phyloP scores from a whole-genome alignment of 177 flowering plant genomes.

The Vitis hybrid region DNA sequence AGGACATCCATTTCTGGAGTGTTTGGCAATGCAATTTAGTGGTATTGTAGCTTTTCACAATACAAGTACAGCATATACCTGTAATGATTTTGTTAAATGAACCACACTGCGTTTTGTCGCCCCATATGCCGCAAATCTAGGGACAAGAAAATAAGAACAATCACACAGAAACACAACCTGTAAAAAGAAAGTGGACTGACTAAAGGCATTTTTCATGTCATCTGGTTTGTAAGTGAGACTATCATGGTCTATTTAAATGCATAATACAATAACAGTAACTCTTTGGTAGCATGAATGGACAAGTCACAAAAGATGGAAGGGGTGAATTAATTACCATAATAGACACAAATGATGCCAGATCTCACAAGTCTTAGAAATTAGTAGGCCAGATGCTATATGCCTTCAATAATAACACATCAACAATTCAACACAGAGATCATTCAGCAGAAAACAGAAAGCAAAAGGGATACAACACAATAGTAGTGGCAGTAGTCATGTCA shows the following conservation, averaged over 20 bases:
- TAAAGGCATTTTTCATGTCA: not conserved
- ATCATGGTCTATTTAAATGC: not conserved
- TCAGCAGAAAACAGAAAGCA: not conserved
- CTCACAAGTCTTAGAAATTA: not conserved
- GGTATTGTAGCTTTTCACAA: not conserved
- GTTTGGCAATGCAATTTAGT: not conserved
- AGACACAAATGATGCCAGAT: not conserved
- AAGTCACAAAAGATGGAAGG: not conserved
- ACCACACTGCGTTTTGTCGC: slow-evolving; percentile 97
- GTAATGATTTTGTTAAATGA: slow-evolving; percentile 92
- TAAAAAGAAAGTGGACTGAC: not conserved
- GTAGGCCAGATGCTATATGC: not conserved
- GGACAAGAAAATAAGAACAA: slow-evolving; percentile 1
- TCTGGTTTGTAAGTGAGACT: not conserved
- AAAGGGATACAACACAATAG: not conserved
- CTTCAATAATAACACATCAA: not conserved
- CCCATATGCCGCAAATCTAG: slow-evolving; percentile 95
- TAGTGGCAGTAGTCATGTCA: not conserved
- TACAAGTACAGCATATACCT: slow-evolving; percentile 36
- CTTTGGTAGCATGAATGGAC: not conserved
- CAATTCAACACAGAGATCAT: not conserved
- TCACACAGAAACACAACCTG: not conserved
- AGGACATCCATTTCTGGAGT: not conserved
- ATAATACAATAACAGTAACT: not conserved
- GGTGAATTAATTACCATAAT: not conserved